Base-by-base conservation (phyloP, 2,329 filamentous ascomycete genomes). In the Cadophora luteo-olivacea region DNA sequence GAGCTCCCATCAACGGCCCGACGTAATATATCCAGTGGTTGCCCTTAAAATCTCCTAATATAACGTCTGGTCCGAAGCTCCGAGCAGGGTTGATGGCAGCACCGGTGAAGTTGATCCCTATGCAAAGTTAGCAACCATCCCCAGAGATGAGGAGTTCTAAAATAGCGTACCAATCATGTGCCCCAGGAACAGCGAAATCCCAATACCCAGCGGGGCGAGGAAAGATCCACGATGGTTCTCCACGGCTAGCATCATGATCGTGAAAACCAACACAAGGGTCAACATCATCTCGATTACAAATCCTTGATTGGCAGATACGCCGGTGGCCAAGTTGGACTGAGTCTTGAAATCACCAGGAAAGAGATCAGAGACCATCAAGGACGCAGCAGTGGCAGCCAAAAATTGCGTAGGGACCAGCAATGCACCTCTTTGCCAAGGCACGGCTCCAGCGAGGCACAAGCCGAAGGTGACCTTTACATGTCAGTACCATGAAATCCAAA, bases 221-320 rank as follows among this genome's bases (percentile, higher is more conserved):
- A 85, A 92, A 0, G 91, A 93, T 2, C 87, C 87, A 55, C 89
- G 88, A 78, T 93, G 90, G 80, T 93, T 93, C 77, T 92, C 90
- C 4, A 88, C 87, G 0, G 90, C 90, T 55, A 84, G 76, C 82
- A 84, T 83, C 67, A 84, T 81, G 60, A 84, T 83, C 33, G 81
- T 81, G 64, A 84, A 82, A 3, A 84, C 78, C 38, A 84, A 69
- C 68, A 83, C 78, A 7, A 81, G 79, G 4, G 82, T 84, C 4
- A 84, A 74, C 49, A 84, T 77, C 69, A 82, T 81, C 70, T 84
- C 83, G 32, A 84, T 83, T 68, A 84, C 82, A 36, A 84, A 74
- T 7, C 82, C 82, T 69, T 83, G 82, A 0, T 78, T 79, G 0
- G 81, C 67, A 5, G 77, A 77, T 1, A 81, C 80, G 1, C 78